These are phyloP conservation scores for Lithospermum erythrorhizon DNA, from an alignment of 257 asterid genomes.

Conservation along the genomic window DNA sequence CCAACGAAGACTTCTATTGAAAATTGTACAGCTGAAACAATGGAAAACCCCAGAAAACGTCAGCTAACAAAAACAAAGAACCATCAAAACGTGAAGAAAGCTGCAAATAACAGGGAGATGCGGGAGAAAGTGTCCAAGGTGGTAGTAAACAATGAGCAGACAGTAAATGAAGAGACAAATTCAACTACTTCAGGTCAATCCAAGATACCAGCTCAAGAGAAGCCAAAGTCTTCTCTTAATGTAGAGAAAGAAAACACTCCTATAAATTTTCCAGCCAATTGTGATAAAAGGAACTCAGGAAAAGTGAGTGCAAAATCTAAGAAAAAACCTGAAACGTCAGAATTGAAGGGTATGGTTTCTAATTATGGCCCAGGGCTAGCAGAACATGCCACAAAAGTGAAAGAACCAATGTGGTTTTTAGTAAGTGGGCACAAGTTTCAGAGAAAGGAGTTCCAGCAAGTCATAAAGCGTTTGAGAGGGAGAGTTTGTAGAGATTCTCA, in stretches of 20 bases:
- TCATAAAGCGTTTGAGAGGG: slow-evolving; percentile 57
- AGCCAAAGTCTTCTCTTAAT: neutral
- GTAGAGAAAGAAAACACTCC: neutral
- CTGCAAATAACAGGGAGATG: neutral
- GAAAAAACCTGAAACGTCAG: slow-evolving; percentile 18
- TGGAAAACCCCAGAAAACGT: neutral
- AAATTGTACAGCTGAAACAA: neutral
- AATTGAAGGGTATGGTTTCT: slow-evolving; percentile 19
- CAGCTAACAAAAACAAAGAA: neutral
- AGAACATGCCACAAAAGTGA: slow-evolving; percentile 4
- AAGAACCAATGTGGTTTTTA: slow-evolving; percentile 56
- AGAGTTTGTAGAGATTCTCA: slow-evolving; percentile 81
- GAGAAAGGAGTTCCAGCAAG: slow-evolving; percentile 77
- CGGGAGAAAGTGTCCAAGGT: neutral
- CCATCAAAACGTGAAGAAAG: neutral
- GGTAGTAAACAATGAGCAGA: neutral
- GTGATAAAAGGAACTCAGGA: slow-evolving; percentile 29
- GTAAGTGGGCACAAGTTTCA: slow-evolving; percentile 75
- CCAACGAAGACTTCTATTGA: neutral
- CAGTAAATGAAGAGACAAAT: slow-evolving; percentile 13
- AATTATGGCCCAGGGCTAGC: slow-evolving; percentile 25
- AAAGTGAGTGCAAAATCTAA: slow-evolving; percentile 10
- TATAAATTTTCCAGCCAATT: slow-evolving; percentile 13
- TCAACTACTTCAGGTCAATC: slow-evolving; percentile 3
- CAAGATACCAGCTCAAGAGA: slow-evolving; percentile 4